phyloP scores from a whole-genome alignment of 1,284 basidiomycete species.

The Farysia itapuensis region DNA sequence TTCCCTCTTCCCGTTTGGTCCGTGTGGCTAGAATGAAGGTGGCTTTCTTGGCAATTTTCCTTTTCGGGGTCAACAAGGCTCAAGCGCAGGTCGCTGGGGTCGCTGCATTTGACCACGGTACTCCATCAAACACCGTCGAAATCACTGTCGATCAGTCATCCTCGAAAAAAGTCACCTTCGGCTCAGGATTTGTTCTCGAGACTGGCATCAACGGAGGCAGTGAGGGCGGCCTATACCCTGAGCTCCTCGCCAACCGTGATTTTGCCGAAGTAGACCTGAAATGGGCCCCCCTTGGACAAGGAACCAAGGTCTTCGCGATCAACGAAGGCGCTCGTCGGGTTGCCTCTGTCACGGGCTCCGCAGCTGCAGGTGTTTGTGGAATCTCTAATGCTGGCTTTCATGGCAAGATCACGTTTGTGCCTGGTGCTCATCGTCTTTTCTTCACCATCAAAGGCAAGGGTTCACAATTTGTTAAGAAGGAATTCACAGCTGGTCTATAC shows the following conservation, averaged over 20 bases:
- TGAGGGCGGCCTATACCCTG: not conserved
- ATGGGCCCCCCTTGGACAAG: not conserved
- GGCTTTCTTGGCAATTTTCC: too few species aligned
- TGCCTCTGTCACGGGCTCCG: not conserved
- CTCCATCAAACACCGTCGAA: not conserved
- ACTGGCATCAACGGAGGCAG: constrained; percentile 1
- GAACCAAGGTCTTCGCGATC: not conserved
- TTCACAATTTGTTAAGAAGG: too few species aligned
- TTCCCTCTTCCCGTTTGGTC: too few species aligned
- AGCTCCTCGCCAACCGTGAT: constrained; percentile 1
- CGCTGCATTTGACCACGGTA: too few species aligned
- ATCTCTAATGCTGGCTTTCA: not conserved
- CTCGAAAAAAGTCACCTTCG: not conserved
- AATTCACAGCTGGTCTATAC: constrained; percentile 1
- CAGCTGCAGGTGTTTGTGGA: not conserved
- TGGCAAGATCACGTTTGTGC: not conserved
- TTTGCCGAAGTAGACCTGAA: not conserved
- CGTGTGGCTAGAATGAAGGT: too few species aligned
- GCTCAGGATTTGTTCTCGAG: constrained; percentile 1
- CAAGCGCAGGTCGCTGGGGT: too few species aligned
- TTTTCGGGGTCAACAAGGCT: too few species aligned
- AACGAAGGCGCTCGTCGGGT: not conserved
- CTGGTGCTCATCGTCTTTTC: not conserved
- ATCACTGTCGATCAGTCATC: not conserved
- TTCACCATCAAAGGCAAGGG: not conserved